Conservation (phyloP, 306 rosid genomes). For the Cajanus cajan region DNA sequence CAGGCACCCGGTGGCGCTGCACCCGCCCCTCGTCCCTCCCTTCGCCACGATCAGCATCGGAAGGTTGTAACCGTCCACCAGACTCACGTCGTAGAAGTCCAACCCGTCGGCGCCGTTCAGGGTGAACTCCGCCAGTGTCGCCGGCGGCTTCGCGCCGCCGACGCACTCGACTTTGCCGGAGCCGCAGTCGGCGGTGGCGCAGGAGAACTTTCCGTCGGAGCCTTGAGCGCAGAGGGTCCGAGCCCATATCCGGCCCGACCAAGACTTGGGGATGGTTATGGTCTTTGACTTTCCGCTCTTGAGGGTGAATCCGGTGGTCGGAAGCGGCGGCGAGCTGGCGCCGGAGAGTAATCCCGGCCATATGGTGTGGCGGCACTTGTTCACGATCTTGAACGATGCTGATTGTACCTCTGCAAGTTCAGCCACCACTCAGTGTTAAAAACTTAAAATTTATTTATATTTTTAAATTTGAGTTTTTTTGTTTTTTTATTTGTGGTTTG, state of each 20-base stretch:
- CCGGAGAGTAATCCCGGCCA: slow-evolving; percentile 96
- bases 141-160: slow-evolving; percentile 93
- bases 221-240: slow-evolving; percentile 66
- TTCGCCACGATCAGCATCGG: slow-evolving; percentile 76
- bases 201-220: slow-evolving; percentile 60
- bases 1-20: slow-evolving; percentile 83
- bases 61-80: slow-evolving; percentile 91
- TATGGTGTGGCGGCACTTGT: slow-evolving; percentile 77
- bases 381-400: slow-evolving; percentile 69
- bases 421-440: neutral
- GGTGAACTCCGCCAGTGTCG: slow-evolving; percentile 89
- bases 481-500: neutral
- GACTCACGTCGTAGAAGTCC: slow-evolving; percentile 93
- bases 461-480: neutral
- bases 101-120: slow-evolving; percentile 78
- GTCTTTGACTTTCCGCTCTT: slow-evolving; percentile 54
- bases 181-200: slow-evolving; percentile 86
- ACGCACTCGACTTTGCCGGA: slow-evolving; percentile 66
- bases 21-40: slow-evolving; percentile 74
- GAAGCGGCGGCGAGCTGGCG: slow-evolving; percentile 64
- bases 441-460: neutral
- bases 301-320: slow-evolving; percentile 80
- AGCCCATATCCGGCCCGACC: slow-evolving; percentile 98
- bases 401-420: slow-evolving; percentile 55
- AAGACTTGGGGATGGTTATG: slow-evolving; percentile 54